phyloP scores from a whole-genome alignment of 2,329 filamentous ascomycete species.

The Blumeriella jaapii region DNA sequence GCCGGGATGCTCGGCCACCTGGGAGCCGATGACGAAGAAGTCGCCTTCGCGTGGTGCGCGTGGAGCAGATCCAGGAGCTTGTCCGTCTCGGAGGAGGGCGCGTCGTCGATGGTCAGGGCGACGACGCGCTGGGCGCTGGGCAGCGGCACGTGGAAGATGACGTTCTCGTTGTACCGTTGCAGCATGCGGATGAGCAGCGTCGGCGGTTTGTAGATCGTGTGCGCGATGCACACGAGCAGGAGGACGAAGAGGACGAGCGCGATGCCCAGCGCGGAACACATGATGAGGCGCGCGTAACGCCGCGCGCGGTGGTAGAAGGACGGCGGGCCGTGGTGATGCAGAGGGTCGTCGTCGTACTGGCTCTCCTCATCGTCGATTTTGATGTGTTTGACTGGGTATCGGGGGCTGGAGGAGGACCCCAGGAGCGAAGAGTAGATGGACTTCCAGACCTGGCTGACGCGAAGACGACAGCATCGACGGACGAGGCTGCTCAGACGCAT shows the following conservation, averaged over 20 bases:
- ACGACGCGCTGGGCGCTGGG: constrained; percentile 49
- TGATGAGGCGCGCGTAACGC: no score
- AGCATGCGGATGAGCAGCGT: constrained; percentile 58
- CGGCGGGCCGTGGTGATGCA: no score
- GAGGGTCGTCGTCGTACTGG: constrained; percentile 2
- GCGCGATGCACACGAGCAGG: constrained; percentile 36
- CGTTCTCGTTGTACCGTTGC: constrained; percentile 60
- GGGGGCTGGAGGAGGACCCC: not conserved
- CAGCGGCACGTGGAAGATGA: constrained; percentile 60
- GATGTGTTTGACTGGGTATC: constrained; percentile 12
- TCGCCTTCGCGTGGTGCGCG: constrained; percentile 57
- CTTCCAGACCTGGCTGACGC: constrained; percentile 7
- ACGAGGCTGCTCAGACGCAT: constrained; percentile 12
- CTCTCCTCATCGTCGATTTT: constrained; percentile 26
- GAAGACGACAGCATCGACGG: constrained; percentile 9
- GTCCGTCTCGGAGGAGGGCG: constrained; percentile 59
- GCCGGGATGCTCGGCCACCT: constrained; percentile 47
- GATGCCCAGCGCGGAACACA: no score
- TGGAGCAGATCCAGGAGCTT: constrained; percentile 60
- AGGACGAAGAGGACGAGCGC: constrained; percentile 16
- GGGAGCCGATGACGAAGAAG: constrained; percentile 84
- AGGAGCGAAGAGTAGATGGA: constrained; percentile 2
- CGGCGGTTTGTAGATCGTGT: constrained; percentile 74
- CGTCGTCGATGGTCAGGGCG: constrained; percentile 80
- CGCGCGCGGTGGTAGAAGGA: not conserved